Percentiles rank a stretch among this genome's conserved stretches.
Conservation (phyloP, 2,329 filamentous ascomycete species). For the Neofusicoccum sp. region DNA sequence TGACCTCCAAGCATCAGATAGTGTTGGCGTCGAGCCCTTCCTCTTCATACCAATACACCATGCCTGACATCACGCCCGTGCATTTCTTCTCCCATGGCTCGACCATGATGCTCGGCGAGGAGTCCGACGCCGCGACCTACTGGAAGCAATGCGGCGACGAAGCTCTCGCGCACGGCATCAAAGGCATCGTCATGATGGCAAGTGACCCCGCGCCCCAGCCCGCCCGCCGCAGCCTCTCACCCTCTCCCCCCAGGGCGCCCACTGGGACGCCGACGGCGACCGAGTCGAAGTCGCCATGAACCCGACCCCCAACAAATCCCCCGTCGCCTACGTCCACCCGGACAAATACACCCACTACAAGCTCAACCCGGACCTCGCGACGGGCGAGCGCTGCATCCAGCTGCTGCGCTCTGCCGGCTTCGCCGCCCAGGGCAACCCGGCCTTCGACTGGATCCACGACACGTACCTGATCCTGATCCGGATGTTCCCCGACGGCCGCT, state of each 20-base stretch:
- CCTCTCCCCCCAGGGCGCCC: conserved; percentile 52
- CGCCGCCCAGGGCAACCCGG: conserved; percentile 51
- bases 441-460: conserved; percentile 72
- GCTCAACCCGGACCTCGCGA: conserved; percentile 59
- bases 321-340: conserved; percentile 66
- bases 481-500: conserved; percentile 62
- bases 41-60: background rate
- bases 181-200: conserved; percentile 66
- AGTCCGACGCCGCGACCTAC: conserved; percentile 60
- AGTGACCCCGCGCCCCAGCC: conserved; percentile 8
- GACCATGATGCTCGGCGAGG: conserved; percentile 69
- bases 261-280: conserved; percentile 59
- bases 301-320: conserved; percentile 58
- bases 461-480: conserved; percentile 66
- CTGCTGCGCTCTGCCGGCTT: conserved; percentile 55
- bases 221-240: background rate
- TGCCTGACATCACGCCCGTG: conserved; percentile 50
- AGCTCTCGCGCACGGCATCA: conserved; percentile 58
- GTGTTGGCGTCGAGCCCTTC: background rate
- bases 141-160: conserved; percentile 66
- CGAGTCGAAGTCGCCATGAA: conserved; percentile 62
- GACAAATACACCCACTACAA: conserved; percentile 63
- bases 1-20: too few relatives aligned
- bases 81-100: conserved; percentile 70
- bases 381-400: conserved; percentile 49